Evolutionary conservation across 192 early-diverging fungal genomes (phyloP).

Genomic region (Entrophospora sp.): DNA sequence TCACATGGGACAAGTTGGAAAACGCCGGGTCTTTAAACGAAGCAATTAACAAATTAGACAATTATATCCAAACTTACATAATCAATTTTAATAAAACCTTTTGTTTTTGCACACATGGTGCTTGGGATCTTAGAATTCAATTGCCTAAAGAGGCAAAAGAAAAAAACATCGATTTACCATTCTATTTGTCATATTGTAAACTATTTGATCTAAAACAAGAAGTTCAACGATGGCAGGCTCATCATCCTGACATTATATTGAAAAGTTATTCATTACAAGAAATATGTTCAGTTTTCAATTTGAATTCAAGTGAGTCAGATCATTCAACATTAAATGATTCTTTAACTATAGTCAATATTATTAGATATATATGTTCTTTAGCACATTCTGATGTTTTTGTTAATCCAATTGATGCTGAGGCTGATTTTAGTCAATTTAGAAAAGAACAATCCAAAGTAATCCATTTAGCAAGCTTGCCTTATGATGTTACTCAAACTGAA

Average conservation of each 20-base stretch:
- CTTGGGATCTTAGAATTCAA: slow-evolving; percentile 63
- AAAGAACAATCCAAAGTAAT: slow-evolving; percentile 53
- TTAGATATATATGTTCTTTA: slow-evolving; percentile 40
- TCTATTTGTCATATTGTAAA: slow-evolving; percentile 45
- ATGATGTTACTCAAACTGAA: slow-evolving; percentile 50
- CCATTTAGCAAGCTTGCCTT: slow-evolving; percentile 53
- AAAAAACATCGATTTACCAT: slow-evolving; percentile 50
- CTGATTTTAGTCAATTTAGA: slow-evolving; percentile 54
- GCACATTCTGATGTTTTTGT: slow-evolving; percentile 47
- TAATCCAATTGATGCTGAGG: slow-evolving; percentile 53
- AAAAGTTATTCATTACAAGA: slow-evolving; percentile 44
- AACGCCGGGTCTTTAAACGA: slow-evolving; percentile 41
- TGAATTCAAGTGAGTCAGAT: slow-evolving; percentile 34
- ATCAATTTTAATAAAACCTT: slow-evolving; percentile 40
- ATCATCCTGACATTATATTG: slow-evolving; percentile 48
- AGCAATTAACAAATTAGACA: slow-evolving; percentile 44
- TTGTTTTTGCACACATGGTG: slow-evolving; percentile 66
- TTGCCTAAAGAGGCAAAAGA: slow-evolving; percentile 54
- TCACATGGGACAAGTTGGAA: slow-evolving; percentile 46
- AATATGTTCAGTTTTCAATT: slow-evolving; percentile 48
- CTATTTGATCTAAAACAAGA: slow-evolving; percentile 67
- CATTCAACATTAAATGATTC: slow-evolving; percentile 55
- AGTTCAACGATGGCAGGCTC: slow-evolving; percentile 49
- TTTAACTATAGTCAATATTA: slow-evolving; percentile 52
- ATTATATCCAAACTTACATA: slow-evolving; percentile 45